These are phyloP conservation scores for Diaporthe aspalathi DNA, from an alignment of 2,329 filamentous ascomycete genomes.

Conservation along the genomic window DNA sequence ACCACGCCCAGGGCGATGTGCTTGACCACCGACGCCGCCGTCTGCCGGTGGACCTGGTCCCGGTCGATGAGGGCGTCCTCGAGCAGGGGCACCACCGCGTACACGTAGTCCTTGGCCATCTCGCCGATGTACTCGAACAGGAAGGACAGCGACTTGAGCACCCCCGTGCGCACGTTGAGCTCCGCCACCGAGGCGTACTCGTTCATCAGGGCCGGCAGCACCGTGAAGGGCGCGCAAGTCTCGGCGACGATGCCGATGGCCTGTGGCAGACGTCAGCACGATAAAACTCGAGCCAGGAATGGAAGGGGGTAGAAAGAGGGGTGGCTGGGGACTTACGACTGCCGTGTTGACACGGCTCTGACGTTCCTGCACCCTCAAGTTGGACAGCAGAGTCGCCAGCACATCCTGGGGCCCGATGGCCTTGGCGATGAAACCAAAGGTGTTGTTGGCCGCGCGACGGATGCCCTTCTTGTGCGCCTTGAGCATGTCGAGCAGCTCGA, in stretches of 20 bases:
- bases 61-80: constrained; percentile 98
- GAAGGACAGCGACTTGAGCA: constrained; percentile 96
- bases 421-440: constrained; percentile 99
- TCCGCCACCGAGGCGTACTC: constrained; percentile 94
- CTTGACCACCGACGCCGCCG: constrained; percentile 95
- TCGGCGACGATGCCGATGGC: constrained; percentile 99
- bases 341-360: constrained; percentile 98
- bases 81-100: constrained; percentile 93
- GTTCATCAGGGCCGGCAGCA: constrained; percentile 99
- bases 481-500: constrained; percentile 98
- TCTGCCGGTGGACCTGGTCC: constrained; percentile 97
- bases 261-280: constrained; percentile 21
- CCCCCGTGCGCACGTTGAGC: constrained; percentile 98
- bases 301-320: too few relatives aligned
- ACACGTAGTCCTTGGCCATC: constrained; percentile 99
- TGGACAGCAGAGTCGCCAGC: constrained; percentile 93
- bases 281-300: neutral
- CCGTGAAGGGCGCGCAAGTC: constrained; percentile 97
- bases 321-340: constrained; percentile 58
- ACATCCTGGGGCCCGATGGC: constrained; percentile 98
- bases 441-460: constrained; percentile 97
- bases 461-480: constrained; percentile 99
- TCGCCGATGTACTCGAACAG: constrained; percentile 99
- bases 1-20: constrained; percentile 98
- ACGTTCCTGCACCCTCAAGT: constrained; percentile 94